Evolutionary conservation across 805 yeast species (phyloP), one percentile per base, ranked within the genome.

Genomic region (Cyberlindnera maritima): DNA sequence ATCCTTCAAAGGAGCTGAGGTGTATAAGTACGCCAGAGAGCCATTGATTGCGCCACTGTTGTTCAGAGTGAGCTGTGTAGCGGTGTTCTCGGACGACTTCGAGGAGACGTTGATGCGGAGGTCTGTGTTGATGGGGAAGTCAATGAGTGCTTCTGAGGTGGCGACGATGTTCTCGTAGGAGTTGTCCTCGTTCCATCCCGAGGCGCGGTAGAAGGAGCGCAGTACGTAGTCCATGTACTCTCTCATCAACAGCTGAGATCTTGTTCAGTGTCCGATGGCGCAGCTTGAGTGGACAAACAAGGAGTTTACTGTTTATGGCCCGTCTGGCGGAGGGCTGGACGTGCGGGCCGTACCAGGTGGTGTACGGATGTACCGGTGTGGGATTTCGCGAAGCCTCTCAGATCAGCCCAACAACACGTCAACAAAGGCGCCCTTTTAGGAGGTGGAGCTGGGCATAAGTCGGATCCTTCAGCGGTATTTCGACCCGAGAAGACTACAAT

Each of bases 181-280:
- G 63, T 85, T 85, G 53, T 87, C 88, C 47, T 79, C 78, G 56
- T 83, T 81, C 97, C 97, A 91, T 5, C 76, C 75, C 1, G 95
- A 82, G 20, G 84, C 64, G 33, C 71, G 66, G 63, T 84, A 79
- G 67, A 87, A 92, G 55, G 87, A 78, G 65, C 77, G 74, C 56
- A 84, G 83, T 28, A 92, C 77, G 64, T 84, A 85, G 57, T 92
- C 96, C 96, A 92, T 89, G 68, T 86, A 91, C 36, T 80, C 76
- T 46, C 52, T 50, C 63, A 59, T 59, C 6, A 36, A 36, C 38
- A 9, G 25, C 9, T 21, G 5, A n/a, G n/a, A n/a, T n/a, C 18
- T 31, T 31, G 7, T 11, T 10, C 34, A 31, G 34, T 31, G 15
- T 11, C n/a, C n/a, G n/a, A n/a, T n/a, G n/a, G n/a, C n/a, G n/a